Conservation (phyloP, 2,329 filamentous ascomycete genomes). For the Chaetomiaceae sp. region DNA sequence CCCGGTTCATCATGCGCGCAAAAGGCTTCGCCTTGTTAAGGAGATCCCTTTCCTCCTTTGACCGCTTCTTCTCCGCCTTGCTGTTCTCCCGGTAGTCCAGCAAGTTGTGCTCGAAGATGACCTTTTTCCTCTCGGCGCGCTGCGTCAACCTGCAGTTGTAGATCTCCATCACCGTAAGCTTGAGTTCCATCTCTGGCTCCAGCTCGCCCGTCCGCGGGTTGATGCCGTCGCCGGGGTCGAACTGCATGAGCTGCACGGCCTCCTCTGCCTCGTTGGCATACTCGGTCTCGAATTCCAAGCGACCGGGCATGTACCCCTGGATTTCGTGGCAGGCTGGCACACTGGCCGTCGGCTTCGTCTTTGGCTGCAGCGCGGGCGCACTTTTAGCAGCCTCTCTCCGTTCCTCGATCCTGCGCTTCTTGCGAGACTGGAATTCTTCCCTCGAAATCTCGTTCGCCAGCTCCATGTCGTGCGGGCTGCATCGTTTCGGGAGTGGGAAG, state of each 20-base stretch:
- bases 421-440: slow-evolving; percentile 87
- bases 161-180: slow-evolving; percentile 96
- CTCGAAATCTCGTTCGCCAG: slow-evolving; percentile 76
- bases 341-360: slow-evolving; percentile 93
- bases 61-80: slow-evolving; percentile 86
- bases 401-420: slow-evolving; percentile 90
- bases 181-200: slow-evolving; percentile 94
- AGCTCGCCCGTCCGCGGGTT: slow-evolving; percentile 78
- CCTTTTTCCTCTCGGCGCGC: slow-evolving; percentile 89
- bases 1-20: slow-evolving; percentile 90
- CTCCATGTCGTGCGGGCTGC: slow-evolving; percentile 74
- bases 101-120: slow-evolving; percentile 91
- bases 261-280: slow-evolving; percentile 98
- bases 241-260: slow-evolving; percentile 96
- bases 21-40: slow-evolving; percentile 94
- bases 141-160: slow-evolving; percentile 91
- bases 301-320: slow-evolving; percentile 96
- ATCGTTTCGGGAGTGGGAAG: slow-evolving; percentile 83
- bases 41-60: slow-evolving; percentile 89
- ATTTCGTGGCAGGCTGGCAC: slow-evolving; percentile 97
- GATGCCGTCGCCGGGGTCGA: slow-evolving; percentile 90
- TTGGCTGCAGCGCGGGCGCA: slow-evolving; percentile 75
- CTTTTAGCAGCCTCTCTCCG: slow-evolving; percentile 82
- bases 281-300: slow-evolving; percentile 94
- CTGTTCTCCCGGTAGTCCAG: slow-evolving; percentile 91